phyloP scores from a whole-genome alignment of 2,329 filamentous ascomycete species.

The Pseudogymnoascus sp. region DNA sequence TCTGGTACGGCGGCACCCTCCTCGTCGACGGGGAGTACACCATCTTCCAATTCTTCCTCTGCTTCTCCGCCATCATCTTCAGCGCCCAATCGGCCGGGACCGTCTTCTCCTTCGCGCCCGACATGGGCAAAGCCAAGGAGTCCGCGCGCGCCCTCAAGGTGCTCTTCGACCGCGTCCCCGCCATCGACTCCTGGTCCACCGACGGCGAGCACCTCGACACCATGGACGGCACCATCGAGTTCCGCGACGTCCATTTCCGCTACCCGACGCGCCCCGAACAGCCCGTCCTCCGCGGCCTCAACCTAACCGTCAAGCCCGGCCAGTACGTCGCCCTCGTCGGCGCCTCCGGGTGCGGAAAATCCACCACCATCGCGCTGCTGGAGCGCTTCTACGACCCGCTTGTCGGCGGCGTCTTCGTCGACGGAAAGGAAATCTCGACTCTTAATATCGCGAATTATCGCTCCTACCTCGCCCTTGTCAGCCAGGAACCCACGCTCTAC shows the following conservation, averaged over 20 bases:
- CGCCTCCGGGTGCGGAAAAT: slow-evolving; percentile 90
- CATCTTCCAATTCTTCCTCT: slow-evolving; percentile 85
- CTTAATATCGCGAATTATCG: slow-evolving; percentile 85
- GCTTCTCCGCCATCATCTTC: slow-evolving; percentile 81
- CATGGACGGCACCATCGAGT: slow-evolving; percentile 74
- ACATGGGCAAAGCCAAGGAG: slow-evolving; percentile 87
- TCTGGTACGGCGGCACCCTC: slow-evolving; percentile 82
- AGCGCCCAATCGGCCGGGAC: slow-evolving; percentile 85
- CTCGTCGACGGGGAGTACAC: slow-evolving; percentile 62
- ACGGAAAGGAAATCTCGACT: slow-evolving; percentile 70
- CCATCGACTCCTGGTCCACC: slow-evolving; percentile 71
- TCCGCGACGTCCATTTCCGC: slow-evolving; percentile 86
- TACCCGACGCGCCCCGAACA: slow-evolving; percentile 89
- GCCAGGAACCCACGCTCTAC: slow-evolving; percentile 90
- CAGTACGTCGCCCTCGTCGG: slow-evolving; percentile 87
- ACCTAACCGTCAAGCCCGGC: slow-evolving; percentile 63
- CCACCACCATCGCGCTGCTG: slow-evolving; percentile 80
- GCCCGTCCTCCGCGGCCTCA: slow-evolving; percentile 79
- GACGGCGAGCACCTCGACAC: slow-evolving; percentile 54
- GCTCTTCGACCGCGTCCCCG: slow-evolving; percentile 73
- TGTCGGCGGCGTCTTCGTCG: slow-evolving; percentile 68
- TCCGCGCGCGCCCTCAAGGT: slow-evolving; percentile 72
- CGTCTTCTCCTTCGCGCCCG: slow-evolving; percentile 81
- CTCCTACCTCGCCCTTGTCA: slow-evolving; percentile 74
- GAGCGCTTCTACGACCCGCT: slow-evolving; percentile 93